Base-by-base conservation (phyloP, 768 basidiomycete species). In the Suillus ampliporus region DNA sequence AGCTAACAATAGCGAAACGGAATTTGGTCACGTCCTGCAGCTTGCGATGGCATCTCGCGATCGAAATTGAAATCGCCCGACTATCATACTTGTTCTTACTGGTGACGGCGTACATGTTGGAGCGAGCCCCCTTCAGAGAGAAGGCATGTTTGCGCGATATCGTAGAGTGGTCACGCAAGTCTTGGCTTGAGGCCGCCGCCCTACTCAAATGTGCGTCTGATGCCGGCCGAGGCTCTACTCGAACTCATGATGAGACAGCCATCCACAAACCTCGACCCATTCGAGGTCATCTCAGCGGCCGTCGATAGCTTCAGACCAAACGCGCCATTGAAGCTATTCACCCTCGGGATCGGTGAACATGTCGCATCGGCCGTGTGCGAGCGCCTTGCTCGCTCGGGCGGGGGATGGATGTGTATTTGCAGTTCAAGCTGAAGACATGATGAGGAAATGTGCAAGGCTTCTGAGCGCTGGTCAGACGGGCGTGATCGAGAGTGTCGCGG, bases 31-130 rank as follows among this genome's bases (percentile, higher is more conserved):
- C 0, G 86, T 84, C 0, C 68, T 89, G 28, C 60, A 70, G 8
- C 26, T 53, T 4, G 80, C 81, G 15, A 76, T 86, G n/a, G 31
- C 58, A 4, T 68, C 69, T 6, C 79, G 84, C 5, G 68, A 65
- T 11, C 57, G n/a, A n/a, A n/a, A 19, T 10, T n/a, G n/a, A n/a
- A 61, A 69, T 37, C 76, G 79, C 1, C 78, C 86, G 1, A 83
- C 84, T 0, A 79, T 74, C 5, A 69, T 87, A 6, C 87, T 89
- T 64, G 70, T 88, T 14, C 73, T 89, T 31, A 89, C 88, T 2
- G 87, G 87, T 62, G 88, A 88, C 19, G 72, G 81, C 58, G 78
- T 84, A 35, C 1, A 75, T 48, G 5, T 31, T 50, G 28, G 28
- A 50, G 28, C 19, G 19, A 28, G 9, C 2, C 17, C 17, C 5